phyloP scores from a whole-genome alignment of 371 early-diverging fungal genomes.

The Mortierella sp. region DNA sequence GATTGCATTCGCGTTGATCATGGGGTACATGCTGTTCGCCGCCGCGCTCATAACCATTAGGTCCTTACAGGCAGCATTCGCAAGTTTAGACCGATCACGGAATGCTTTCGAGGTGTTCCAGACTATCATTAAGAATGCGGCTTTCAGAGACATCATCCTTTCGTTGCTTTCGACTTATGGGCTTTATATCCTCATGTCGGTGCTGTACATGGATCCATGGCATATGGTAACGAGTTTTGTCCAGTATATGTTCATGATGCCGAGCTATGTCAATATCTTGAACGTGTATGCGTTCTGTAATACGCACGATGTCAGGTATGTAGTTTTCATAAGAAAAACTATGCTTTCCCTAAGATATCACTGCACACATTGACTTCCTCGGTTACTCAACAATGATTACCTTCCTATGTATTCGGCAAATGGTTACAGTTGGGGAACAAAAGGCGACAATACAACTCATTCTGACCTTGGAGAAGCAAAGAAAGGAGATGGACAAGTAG shows the following conservation, averaged over 20 bases:
- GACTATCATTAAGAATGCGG: conserved; percentile 54
- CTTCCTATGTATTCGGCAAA: conserved; percentile 1
- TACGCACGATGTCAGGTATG: conserved; percentile 84
- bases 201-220: conserved; percentile 90
- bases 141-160: conserved; percentile 83
- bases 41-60: conserved; percentile 60
- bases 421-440: conserved; percentile 98
- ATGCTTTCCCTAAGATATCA: too few relatives aligned
- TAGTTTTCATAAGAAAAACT: too few relatives aligned
- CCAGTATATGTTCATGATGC: conserved; percentile 88
- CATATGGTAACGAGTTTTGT: conserved; percentile 92
- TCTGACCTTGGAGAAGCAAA: conserved; percentile 59
- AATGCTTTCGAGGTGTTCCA: conserved; percentile 23
- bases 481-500: conserved; percentile 63
- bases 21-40: conserved; percentile 68
- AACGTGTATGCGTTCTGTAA: conserved; percentile 93
- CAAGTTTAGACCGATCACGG: conserved; percentile 6
- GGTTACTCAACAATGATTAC: background rate
- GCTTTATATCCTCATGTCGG: conserved; percentile 81
- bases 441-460: conserved; percentile 76
- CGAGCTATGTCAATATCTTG: conserved; percentile 89
- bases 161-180: conserved; percentile 88
- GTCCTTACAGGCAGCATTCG: conserved; percentile 50
- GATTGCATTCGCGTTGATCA: conserved; percentile 63
- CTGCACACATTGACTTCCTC: too few relatives aligned